A percentile compares a stretch with the other conserved stretches of the same genome.
Conservation (phyloP, 2,329 filamentous ascomycete species). For the Trichoderma citrinoviride region DNA sequence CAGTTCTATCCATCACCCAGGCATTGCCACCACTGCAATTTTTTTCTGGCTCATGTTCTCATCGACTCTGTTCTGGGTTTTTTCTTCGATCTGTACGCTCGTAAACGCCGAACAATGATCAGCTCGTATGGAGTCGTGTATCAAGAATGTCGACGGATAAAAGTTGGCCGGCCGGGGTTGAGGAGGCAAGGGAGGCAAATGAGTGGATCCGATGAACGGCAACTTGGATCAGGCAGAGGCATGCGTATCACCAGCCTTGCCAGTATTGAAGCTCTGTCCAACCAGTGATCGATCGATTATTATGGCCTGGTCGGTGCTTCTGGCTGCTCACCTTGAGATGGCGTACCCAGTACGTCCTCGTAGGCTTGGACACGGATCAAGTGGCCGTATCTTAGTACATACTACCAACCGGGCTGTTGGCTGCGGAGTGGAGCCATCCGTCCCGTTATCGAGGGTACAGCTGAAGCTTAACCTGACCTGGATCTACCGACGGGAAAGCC, state of each 20-base stretch:
- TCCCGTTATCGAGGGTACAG: slow-evolving; percentile 4
- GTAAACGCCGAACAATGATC: not conserved
- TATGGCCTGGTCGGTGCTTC: not conserved
- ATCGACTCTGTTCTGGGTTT: not conserved
- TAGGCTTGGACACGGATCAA: not conserved
- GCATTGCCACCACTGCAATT: slow-evolving; percentile 22
- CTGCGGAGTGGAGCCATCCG: not conserved
- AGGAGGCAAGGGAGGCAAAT: not conserved
- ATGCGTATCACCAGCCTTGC: not conserved
- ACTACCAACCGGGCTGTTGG: not conserved
- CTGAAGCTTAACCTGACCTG: slow-evolving; percentile 11
- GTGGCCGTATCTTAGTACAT: not conserved
- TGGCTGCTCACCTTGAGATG: not conserved
- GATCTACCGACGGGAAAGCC: not conserved
- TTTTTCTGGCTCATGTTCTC: not conserved
- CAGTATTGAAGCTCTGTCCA: not conserved
- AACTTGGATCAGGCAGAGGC: not conserved
- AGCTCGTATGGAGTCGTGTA: not conserved
- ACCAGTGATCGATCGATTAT: not conserved
- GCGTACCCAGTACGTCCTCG: not conserved
- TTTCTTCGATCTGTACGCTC: too few species aligned
- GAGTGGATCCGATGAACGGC: not conserved
- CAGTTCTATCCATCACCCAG: slow-evolving; percentile 15
- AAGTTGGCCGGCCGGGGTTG: not conserved
- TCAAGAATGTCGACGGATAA: not conserved